Percentiles rank a stretch among this genome's conserved stretches.
Evolutionary conservation across 345 rosid genomes (phyloP).

Genomic region (Brassica nigra): DNA sequence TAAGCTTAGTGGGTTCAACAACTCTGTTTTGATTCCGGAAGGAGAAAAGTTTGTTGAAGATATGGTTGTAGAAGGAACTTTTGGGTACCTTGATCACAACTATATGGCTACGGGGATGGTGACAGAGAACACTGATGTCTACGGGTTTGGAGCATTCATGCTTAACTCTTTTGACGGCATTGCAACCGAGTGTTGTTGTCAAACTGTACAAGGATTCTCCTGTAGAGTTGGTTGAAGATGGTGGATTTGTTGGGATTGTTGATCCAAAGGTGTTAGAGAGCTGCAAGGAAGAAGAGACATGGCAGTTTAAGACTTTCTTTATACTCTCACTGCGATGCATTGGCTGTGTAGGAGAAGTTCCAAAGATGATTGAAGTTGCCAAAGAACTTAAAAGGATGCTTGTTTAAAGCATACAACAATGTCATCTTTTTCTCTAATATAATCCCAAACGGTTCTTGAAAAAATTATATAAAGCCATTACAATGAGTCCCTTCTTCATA

Average conservation of each 20-base stretch:
- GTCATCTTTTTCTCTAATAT: neutral
- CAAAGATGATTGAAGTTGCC: neutral
- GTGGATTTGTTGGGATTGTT: neutral
- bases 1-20: neutral
- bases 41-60: neutral
- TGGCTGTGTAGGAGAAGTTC: neutral
- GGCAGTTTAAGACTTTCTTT: neutral
- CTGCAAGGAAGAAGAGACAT: neutral
- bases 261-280: neutral
- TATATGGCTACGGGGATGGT: neutral
- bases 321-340: neutral
- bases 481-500: neutral
- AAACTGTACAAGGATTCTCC: neutral
- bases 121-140: neutral
- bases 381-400: neutral
- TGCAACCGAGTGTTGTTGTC: neutral
- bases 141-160: neutral
- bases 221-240: neutral
- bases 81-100: neutral
- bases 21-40: neutral
- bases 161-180: neutral
- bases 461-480: neutral
- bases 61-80: neutral
- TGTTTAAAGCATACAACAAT: neutral
- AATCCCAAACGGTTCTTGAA: neutral